A percentile compares a stretch with the other conserved stretches of the same genome.
phyloP scores from a whole-genome alignment of 2,329 filamentous ascomycete genomes.

The Aspergillus tanneri region DNA sequence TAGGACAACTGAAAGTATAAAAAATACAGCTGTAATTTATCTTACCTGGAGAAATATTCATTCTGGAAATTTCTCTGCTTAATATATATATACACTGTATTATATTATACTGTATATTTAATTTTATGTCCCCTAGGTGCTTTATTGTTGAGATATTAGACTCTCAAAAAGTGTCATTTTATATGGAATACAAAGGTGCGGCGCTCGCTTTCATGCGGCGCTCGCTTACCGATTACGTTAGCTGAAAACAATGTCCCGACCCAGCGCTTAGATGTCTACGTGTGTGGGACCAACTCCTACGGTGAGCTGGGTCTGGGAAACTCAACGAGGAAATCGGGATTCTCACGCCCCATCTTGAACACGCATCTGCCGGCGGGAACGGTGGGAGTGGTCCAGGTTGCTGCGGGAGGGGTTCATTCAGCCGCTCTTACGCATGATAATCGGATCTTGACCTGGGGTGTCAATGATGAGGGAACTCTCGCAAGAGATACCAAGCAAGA shows the following conservation, averaged over 20 bases:
- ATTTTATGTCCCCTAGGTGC: too few relatives aligned
- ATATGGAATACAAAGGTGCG: too few relatives aligned
- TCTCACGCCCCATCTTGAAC: slow-evolving; percentile 70
- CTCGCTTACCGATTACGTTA: too few relatives aligned
- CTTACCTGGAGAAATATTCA: too few relatives aligned
- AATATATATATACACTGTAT: too few relatives aligned
- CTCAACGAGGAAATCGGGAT: slow-evolving; percentile 61
- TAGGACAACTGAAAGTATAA: too few relatives aligned
- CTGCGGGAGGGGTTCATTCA: slow-evolving; percentile 72
- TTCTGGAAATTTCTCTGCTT: too few relatives aligned
- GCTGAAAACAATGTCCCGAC: slow-evolving; percentile 56
- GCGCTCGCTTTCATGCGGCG: too few relatives aligned
- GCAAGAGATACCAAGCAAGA: slow-evolving; percentile 62
- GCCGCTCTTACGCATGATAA: slow-evolving; percentile 74
- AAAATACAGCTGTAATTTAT: too few relatives aligned
- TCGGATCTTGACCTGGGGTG: slow-evolving; percentile 82
- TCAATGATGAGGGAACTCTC: slow-evolving; percentile 77
- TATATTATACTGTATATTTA: too few relatives aligned
- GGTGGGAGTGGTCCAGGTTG: slow-evolving; percentile 54
- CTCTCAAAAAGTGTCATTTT: too few relatives aligned
- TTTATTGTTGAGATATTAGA: too few relatives aligned
- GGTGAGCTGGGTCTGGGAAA: slow-evolving; percentile 77
- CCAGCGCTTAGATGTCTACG: slow-evolving; percentile 67
- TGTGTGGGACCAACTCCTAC: slow-evolving; percentile 72
- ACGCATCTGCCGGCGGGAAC: slow-evolving; percentile 56